phyloP scores from a whole-genome alignment of 2,329 filamentous ascomycete species.

The Colletotrichum noveboracense region DNA sequence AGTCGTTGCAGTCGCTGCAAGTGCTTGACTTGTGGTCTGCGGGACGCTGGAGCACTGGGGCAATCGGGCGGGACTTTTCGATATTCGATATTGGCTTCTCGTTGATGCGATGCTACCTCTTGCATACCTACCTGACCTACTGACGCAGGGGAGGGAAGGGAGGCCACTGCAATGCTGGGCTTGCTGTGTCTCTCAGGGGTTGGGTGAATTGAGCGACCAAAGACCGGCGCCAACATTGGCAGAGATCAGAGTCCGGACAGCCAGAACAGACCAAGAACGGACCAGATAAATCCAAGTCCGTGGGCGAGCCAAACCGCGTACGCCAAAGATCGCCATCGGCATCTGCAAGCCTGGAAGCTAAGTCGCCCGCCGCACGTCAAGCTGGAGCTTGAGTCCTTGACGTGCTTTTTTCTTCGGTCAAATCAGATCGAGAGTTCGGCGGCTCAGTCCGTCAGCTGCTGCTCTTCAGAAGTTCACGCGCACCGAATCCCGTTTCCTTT shows the following conservation, averaged over 20 bases:
- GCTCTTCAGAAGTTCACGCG: not conserved
- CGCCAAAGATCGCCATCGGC: conserved; percentile 14
- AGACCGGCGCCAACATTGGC: not conserved
- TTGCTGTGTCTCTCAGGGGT: conserved; percentile 16
- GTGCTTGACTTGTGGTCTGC: not conserved
- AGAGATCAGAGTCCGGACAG: not conserved
- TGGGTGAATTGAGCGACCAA: not conserved
- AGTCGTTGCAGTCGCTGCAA: not conserved
- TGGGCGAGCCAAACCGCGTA: not conserved
- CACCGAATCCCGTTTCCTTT: not conserved
- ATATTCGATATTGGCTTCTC: not conserved
- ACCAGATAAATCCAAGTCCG: not conserved
- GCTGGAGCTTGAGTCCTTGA: not conserved
- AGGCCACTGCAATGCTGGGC: not conserved
- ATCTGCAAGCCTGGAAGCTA: not conserved
- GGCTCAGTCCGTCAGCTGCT: not conserved
- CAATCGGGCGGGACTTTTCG: not conserved
- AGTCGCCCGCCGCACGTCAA: not conserved
- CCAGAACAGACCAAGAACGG: not conserved
- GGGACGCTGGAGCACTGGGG: not conserved
- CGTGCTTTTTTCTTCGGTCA: not conserved
- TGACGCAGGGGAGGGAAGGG: not conserved
- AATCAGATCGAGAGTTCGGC: not conserved
- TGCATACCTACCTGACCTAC: not conserved
- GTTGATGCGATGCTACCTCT: not conserved